Evolutionary conservation across 2,329 filamentous ascomycete species (phyloP).

Genomic region (Stagonosporopsis tanaceti): DNA sequence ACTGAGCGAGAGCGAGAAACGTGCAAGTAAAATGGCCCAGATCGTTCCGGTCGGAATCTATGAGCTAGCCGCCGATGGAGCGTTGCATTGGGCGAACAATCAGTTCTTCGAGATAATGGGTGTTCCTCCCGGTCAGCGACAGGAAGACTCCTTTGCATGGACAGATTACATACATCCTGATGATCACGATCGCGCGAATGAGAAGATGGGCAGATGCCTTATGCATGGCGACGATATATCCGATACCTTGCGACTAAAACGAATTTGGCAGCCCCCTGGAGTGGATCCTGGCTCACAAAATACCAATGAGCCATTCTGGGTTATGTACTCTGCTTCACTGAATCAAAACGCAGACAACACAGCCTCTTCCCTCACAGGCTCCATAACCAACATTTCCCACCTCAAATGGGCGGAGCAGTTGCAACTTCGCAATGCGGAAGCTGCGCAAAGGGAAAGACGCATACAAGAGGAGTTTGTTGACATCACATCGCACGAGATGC

Average conservation of each 20-base stretch:
- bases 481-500: conserved; percentile 40
- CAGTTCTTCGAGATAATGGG: conserved; percentile 19
- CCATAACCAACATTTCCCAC: conserved; percentile 44
- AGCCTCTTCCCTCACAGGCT: conserved; percentile 30
- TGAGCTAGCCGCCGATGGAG: conserved; percentile 8
- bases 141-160: conserved; percentile 4
- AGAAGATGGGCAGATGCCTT: conserved; percentile 10
- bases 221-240: conserved; percentile 6
- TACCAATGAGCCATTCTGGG: conserved; percentile 10
- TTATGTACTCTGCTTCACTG: conserved; percentile 15
- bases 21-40: conserved; percentile 9
- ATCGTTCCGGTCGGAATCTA: conserved; percentile 18
- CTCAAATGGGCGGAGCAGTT: conserved; percentile 45
- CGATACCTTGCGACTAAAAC: conserved; percentile 9
- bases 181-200: conserved; percentile 6
- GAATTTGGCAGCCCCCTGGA: conserved; percentile 5
- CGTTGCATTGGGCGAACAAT: conserved; percentile 15
- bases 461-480: conserved; percentile 39
- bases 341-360: neutral
- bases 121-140: conserved; percentile 3
- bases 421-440: conserved; percentile 25
- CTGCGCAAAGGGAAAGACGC: conserved; percentile 21
- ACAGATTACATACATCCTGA: conserved; percentile 15
- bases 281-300: neutral
- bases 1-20: conserved; percentile 11